Percentiles rank a stretch among this genome's conserved stretches.
Evolutionary conservation across 805 yeast genomes (phyloP).

Genomic region (Spathaspora sp.): DNA sequence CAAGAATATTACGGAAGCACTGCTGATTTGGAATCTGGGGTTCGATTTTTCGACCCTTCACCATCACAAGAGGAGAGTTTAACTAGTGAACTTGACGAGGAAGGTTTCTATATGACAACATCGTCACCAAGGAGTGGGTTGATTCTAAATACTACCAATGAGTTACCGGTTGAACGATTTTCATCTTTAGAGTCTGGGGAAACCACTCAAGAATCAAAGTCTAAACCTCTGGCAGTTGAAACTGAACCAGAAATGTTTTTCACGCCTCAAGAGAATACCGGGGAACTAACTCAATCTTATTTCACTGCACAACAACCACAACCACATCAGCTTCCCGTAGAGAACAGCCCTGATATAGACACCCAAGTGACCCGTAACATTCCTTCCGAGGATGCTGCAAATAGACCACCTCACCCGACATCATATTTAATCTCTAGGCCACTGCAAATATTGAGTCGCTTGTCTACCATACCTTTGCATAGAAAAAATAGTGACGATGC

Average conservation of each 20-base stretch:
- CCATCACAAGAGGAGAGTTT: conserved; percentile 5
- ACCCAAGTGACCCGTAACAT: too few species aligned
- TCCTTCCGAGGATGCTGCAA: background rate
- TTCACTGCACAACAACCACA: background rate
- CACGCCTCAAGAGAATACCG: background rate
- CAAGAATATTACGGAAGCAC: conserved; percentile 19
- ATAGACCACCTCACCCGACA: conserved; percentile 1
- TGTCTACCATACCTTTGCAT: background rate
- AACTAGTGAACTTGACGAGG: background rate
- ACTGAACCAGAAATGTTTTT: background rate
- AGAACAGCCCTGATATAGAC: too few species aligned
- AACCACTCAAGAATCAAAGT: background rate
- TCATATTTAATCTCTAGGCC: conserved; percentile 15
- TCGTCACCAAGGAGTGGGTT: background rate
- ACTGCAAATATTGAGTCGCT: conserved; percentile 22
- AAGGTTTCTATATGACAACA: background rate
- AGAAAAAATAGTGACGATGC: background rate
- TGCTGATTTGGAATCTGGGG: conserved; percentile 14
- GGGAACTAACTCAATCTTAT: background rate
- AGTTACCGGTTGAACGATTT: background rate
- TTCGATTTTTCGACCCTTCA: conserved; percentile 2
- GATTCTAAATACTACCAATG: background rate
- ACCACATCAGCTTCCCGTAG: background rate
- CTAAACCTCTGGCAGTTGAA: background rate
- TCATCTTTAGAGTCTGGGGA: background rate